Base-by-base conservation (phyloP, 1,284 basidiomycete species). In the Apiotrichum veenhuisii region DNA sequence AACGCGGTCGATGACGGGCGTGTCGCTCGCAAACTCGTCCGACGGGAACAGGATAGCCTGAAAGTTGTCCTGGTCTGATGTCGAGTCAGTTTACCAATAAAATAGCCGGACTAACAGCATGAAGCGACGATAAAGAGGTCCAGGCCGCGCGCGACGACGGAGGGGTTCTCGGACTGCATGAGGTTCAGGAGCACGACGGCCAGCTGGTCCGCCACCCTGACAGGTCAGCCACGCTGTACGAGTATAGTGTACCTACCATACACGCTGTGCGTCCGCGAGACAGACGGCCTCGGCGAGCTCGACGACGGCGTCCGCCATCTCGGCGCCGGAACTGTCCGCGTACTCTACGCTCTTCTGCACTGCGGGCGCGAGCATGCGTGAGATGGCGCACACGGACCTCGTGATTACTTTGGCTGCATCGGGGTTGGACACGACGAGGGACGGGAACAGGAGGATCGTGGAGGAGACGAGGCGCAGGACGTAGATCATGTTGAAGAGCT, bases 41-140 rank as follows among this genome's bases (percentile, higher is more conserved):
- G 45, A 23, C 20, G 54, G 50, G 26, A 50, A 54, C 34, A 58
- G 38, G 17, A 73, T 53, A 1, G 58, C 43, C 18, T 67, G 63
- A 59, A 72, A 71, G 65, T 70, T 46, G 65, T 71, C 22, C 64
- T 66, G 22, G 64, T 63, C 44, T 71, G 68, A 52, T 61, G 64
- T 70, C 25, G 62, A 64, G 59, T n/a, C 20, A 7, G n/a, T 22
- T 38, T 7, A 30, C 30, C 30, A 12, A 2, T 22, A 2, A 5
- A 3, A 18, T 2, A 22, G 36, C 1, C 27, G 15, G 15, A 63
- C 72, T 63, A 41, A 74, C 73, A 61, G 38, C 59, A 63, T 2
- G 69, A 50, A 5, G 71, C 71, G 8, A 64, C 47, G 15, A 56
- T 64, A 42, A 73, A 68, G 25, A 73, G 48, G 14, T 68, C 64